Evolutionary conservation across 768 basidiomycete species (phyloP), one percentile per base, ranked within the genome.

Genomic region (Auriculariales sp.): DNA sequence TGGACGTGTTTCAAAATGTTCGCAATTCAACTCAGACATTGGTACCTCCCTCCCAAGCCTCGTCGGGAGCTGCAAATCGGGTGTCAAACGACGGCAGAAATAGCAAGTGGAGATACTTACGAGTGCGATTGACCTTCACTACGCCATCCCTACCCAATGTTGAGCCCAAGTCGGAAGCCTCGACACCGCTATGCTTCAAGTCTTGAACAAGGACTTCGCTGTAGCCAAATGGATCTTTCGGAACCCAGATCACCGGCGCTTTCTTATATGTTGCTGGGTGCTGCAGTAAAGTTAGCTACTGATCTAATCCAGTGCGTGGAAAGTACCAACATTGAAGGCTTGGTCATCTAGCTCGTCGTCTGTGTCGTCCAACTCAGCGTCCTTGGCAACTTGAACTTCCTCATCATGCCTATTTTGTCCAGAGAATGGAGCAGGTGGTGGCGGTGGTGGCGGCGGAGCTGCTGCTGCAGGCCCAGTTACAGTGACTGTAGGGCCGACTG

Each of bases 221-320:
- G 33, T 73, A 48, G 0, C 72, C 72, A 36, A 69, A 55, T 24
- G 59, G 56, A 52, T 75, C 73, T 42, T 61, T 52, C 0, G 73
- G 71, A 25, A 73, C 47, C 72, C 73, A 75, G 28, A 74, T 56
- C 48, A 64, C 64, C 45, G 63, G 59, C 55, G 70, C 65, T 3
- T 55, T 56, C 28, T 62, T 58, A 55, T 72, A 72, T 28, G 66
- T 68, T 1, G 71, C 69, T 3, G 73, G 73, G 56, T 74, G 72
- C 48, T 70, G 45, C 65, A 57, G 22, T 57, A 32, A 15, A 9
- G 31, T 9, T 32, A 32, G 31, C 15, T 7, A 15, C 15, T 15
- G 31, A 9, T 9, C 7, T 7, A 32, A 32, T 32, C 15, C 31
- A 32, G 15, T 9, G 15, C 31, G 15, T 32, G 31, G n/a, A 32